These are phyloP conservation scores for Plasmodium yoelii DNA, from an alignment of 169 alveolate species.

Conservation along the genomic window DNA sequence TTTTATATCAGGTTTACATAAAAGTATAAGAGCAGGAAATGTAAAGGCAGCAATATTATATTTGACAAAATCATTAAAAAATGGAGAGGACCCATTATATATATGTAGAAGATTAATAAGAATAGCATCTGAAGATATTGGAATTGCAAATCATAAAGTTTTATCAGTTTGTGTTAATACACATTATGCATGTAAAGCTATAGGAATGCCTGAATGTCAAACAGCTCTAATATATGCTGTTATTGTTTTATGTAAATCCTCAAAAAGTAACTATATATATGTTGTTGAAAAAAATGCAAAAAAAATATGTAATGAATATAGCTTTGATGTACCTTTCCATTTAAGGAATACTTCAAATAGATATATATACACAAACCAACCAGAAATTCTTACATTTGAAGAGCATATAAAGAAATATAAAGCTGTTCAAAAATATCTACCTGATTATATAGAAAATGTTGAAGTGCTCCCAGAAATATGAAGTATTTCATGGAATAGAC, in stretches of 20 bases:
- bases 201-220: slow-evolving; percentile 77
- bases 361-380: slow-evolving; percentile 62
- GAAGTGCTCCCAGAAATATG: slow-evolving; percentile 51
- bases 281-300: slow-evolving; percentile 64
- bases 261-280: slow-evolving; percentile 70
- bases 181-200: slow-evolving; percentile 75
- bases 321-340: slow-evolving; percentile 58
- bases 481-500: neutral
- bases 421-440: slow-evolving; percentile 60
- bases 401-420: slow-evolving; percentile 57
- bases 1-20: slow-evolving; percentile 70
- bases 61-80: slow-evolving; percentile 58
- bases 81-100: slow-evolving; percentile 75
- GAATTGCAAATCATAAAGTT: slow-evolving; percentile 63
- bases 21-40: slow-evolving; percentile 76
- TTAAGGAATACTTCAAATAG: slow-evolving; percentile 61
- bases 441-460: slow-evolving; percentile 51
- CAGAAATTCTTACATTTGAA: slow-evolving; percentile 72
- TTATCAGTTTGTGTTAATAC: slow-evolving; percentile 63
- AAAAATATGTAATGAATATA: slow-evolving; percentile 65
- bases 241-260: slow-evolving; percentile 67
- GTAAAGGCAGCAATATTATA: slow-evolving; percentile 68
- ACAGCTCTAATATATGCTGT: slow-evolving; percentile 72
- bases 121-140: slow-evolving; percentile 75
- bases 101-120: slow-evolving; percentile 74